These are phyloP conservation scores for Tulasnella calospora DNA, from an alignment of 768 basidiomycete genomes.

Conservation along the genomic window DNA sequence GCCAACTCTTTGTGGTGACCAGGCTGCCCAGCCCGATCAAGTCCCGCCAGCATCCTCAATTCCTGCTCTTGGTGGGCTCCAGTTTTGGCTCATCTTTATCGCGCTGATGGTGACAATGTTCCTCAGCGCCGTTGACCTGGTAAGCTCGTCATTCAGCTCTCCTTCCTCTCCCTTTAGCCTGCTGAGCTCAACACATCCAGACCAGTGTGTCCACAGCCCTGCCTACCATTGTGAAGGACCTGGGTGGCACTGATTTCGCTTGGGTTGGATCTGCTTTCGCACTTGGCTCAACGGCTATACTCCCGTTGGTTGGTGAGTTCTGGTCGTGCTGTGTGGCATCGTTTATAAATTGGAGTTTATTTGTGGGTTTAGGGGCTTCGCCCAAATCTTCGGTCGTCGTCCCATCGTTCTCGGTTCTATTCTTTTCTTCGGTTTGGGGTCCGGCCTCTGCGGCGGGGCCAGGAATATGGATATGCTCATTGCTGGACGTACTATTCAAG, in stretches of 20 bases:
- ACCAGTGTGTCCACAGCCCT: slow-evolving; percentile 24
- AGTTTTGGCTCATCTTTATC: slow-evolving; percentile 18
- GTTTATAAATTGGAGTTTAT: background rate
- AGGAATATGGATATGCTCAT: slow-evolving; percentile 43
- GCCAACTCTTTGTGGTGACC: background rate
- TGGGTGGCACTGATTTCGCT: slow-evolving; percentile 24
- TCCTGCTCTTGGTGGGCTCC: background rate
- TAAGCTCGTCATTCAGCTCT: background rate
- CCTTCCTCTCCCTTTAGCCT: too few relatives aligned
- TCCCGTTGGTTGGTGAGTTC: slow-evolving; percentile 38
- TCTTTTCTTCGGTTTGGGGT: slow-evolving; percentile 40
- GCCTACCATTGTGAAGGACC: slow-evolving; percentile 24
- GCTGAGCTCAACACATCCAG: background rate
- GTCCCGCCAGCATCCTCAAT: background rate
- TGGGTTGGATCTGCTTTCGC: slow-evolving; percentile 29
- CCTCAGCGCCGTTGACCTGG: slow-evolving; percentile 17
- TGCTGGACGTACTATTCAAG: slow-evolving; percentile 33
- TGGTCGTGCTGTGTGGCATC: slow-evolving; percentile 25
- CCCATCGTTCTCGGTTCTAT: slow-evolving; percentile 36
- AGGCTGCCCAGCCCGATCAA: background rate
- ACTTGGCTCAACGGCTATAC: slow-evolving; percentile 36
- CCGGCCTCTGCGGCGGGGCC: slow-evolving; percentile 41
- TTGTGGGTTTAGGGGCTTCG: slow-evolving; percentile 29
- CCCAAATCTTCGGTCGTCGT: slow-evolving; percentile 39
- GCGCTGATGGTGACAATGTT: slow-evolving; percentile 12